Conservation (phyloP, 2,329 filamentous ascomycete genomes). For the Penicillium crustosum region DNA sequence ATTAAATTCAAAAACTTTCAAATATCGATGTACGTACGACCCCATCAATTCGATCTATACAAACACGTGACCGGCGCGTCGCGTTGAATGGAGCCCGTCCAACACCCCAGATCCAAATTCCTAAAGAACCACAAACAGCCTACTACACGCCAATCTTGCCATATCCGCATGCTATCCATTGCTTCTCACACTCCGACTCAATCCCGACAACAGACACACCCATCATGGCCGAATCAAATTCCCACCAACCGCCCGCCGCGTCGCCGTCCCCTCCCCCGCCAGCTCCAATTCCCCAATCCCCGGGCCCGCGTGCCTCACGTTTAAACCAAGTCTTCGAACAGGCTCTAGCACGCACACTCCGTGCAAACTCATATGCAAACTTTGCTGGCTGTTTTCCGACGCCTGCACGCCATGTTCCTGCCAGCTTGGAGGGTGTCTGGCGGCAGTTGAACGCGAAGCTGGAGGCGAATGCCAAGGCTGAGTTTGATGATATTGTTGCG, state of each 20-base stretch:
- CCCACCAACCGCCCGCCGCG: slow-evolving; percentile 16
- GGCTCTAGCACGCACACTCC: slow-evolving; percentile 60
- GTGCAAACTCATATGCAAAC: slow-evolving; percentile 60
- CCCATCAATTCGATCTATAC: slow-evolving; percentile 16
- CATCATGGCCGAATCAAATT: slow-evolving; percentile 24
- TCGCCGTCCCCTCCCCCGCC: slow-evolving; percentile 54
- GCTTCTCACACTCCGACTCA: background rate
- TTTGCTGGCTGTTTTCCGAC: slow-evolving; percentile 66
- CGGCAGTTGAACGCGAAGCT: slow-evolving; percentile 59
- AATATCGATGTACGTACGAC: background rate
- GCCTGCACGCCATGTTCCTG: slow-evolving; percentile 57
- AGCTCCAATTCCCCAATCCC: slow-evolving; percentile 55
- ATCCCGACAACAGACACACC: slow-evolving; percentile 2
- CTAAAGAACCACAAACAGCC: slow-evolving; percentile 9
- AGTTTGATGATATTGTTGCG: slow-evolving; percentile 61
- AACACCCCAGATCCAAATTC: slow-evolving; percentile 12
- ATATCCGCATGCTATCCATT: background rate
- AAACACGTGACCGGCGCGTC: slow-evolving; percentile 28
- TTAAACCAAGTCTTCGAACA: slow-evolving; percentile 61
- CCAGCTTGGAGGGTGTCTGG: slow-evolving; percentile 57
- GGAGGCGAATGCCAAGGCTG: slow-evolving; percentile 56
- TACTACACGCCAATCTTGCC: background rate
- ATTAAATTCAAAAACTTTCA: background rate
- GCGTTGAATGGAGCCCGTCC: slow-evolving; percentile 10
- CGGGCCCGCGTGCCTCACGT: slow-evolving; percentile 60